A percentile compares a stretch with the other conserved stretches of the same genome.
These are phyloP conservation scores for Colletotrichum agaves DNA, from an alignment of 2,329 filamentous ascomycete genomes.

Conservation along the genomic window DNA sequence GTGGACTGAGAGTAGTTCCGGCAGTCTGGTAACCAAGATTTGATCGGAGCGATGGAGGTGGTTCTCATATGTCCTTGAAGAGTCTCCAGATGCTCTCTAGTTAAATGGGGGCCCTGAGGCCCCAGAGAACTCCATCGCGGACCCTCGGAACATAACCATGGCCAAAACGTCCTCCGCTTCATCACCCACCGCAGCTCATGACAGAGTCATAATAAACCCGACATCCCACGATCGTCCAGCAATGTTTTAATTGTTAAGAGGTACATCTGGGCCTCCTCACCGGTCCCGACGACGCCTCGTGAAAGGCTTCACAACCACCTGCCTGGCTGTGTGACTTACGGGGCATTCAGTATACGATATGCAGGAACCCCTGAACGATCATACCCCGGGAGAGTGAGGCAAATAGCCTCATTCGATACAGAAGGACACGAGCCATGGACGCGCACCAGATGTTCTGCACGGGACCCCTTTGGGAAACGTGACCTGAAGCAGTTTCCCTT, in stretches of 20 bases:
- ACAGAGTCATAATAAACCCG: neutral
- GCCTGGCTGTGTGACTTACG: neutral
- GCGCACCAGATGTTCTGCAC: neutral
- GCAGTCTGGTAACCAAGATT: constrained; percentile 1
- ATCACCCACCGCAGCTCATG: neutral
- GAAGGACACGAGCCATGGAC: neutral
- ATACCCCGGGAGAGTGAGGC: constrained; percentile 7
- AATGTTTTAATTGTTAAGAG: constrained; percentile 30
- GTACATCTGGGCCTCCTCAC: constrained; percentile 11
- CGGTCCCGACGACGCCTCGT: neutral
- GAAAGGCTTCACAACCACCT: constrained; percentile 10
- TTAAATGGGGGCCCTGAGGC: neutral
- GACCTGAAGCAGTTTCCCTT: constrained; percentile 11
- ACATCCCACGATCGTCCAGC: neutral
- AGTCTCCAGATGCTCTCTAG: neutral
- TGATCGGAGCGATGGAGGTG: neutral
- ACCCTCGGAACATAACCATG: neutral
- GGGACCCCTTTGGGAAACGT: constrained; percentile 15
- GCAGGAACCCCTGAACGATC: constrained; percentile 26
- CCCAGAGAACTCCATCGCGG: neutral
- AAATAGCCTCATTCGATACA: neutral
- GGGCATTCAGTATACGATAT: constrained; percentile 16
- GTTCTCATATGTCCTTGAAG: constrained; percentile 11
- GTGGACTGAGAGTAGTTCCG: constrained; percentile 9
- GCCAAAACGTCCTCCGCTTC: constrained; percentile 12